Base-by-base conservation (phyloP, 768 basidiomycete species). In the Leccinum uliginosum region DNA sequence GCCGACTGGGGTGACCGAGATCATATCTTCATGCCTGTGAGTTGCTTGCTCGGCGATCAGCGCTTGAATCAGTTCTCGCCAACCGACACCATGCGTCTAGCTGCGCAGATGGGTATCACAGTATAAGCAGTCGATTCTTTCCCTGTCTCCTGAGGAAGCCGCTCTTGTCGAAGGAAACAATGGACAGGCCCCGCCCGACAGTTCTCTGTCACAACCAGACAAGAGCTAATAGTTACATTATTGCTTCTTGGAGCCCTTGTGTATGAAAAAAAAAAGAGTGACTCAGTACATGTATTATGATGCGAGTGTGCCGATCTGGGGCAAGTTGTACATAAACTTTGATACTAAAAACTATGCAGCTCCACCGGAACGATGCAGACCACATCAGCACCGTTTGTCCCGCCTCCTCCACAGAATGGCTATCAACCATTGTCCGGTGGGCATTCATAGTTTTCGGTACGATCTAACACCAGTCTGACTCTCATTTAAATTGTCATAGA, bases 331-430 rank as follows among this genome's bases (percentile, higher is more conserved):
- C 51, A 74, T 63, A 66, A 86, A 86, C 82, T 73, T 85, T 85
- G 83, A 82, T 76, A 65, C 65, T 75, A 78, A 80, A 82, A 86
- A 86, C 84, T 86, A 81, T 86, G 83, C 81, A 86, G 84, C 74
- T 79, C 74, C 67, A 54, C 57, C 79, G 80, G 80, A 78, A 79
- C 75, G 72, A 85, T 85, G 84, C 82, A 85, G 78, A 75, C 69
- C 57, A 75, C 67, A 57, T 62, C 76, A 54, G 74, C 73, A 60
- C 65, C 72, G 63, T 72, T 71, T 63, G 66, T 64, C 63, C 68
- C 68, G 30, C 74, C 71, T 62, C 72, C 68, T 57, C 75, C 70
- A 61, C 75, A 74, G 64, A 70, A 62, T 55, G 61, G 65, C 19
- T 71, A 71, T 32, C 70, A 73, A 52, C 70, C 66, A 19, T 52